Base-by-base conservation (phyloP, 768 basidiomycete genomes). In the Pleurotus tuber-regium region DNA sequence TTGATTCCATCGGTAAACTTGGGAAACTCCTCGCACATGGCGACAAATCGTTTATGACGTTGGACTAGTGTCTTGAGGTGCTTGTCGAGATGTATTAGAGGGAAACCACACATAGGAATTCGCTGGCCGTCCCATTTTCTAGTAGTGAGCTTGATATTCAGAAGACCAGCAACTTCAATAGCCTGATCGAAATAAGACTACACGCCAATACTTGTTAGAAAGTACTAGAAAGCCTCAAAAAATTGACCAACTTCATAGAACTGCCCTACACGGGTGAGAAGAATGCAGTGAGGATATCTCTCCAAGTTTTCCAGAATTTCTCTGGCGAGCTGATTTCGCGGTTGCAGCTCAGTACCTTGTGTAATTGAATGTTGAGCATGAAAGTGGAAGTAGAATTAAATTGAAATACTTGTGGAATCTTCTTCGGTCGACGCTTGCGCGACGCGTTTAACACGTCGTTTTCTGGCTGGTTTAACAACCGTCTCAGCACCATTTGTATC, bases 181-280 rank as follows among this genome's bases (percentile, higher is more conserved):
- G 94, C 93, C 76, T 95, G 95, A 33, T 90, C 87, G 59, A 96
- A 98, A 66, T 97, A 97, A 0, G 95, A 95, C 94, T 98, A 49
- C 7, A 19, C 10, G 24, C 40, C 21, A 19, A 46, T 54, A 42
- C 21, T 11, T 1, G 41, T 11, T 31, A 53, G 5, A 50, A 43
- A 3, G 18, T 38, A 47, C 44, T 50, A 41, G 39, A 35, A 40
- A 11, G 43, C 26, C 8, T 24, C 16, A 28, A n/a, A 4, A 38
- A 50, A 39, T 30, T 12, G 19, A 9, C 71, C 33, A 64, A 92
- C 95, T 80, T 98, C 95, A 63, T 96, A 98, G 66, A 98, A 98
- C 60, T 92, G 87, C 11, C 95, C 95, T 9, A 98, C 93, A 48
- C 92, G 82, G 6, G 94, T 98, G 14, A 98, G 77, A 21, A 98